phyloP scores from a whole-genome alignment of 2,329 filamentous ascomycete species.

The Alternaria brassicicola region DNA sequence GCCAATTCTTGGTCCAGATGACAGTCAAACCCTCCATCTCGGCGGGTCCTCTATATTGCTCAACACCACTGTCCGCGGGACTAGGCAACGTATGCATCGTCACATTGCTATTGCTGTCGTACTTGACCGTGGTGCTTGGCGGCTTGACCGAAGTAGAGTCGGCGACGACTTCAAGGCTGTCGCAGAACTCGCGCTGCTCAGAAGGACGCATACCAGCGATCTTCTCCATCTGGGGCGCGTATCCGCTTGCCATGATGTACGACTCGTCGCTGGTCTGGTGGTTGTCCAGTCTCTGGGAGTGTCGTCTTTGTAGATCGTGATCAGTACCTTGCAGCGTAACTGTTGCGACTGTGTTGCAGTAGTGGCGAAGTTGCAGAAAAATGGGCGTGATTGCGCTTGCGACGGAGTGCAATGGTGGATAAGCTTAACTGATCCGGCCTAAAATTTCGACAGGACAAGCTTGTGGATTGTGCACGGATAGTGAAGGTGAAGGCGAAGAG shows the following conservation, averaged over 20 bases:
- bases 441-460: no score
- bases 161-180: background rate
- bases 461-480: background rate
- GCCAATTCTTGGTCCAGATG: conserved; percentile 49
- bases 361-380: background rate
- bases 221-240: conserved; percentile 10
- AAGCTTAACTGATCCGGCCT: background rate
- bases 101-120: background rate
- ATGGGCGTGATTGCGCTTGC: background rate
- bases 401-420: background rate
- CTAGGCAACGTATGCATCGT: background rate
- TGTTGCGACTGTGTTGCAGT: background rate
- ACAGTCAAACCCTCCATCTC: conserved; percentile 51
- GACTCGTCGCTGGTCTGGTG: background rate
- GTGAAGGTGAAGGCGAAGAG: conserved; percentile 3
- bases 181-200: conserved; percentile 6
- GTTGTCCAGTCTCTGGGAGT: background rate
- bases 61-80: background rate
- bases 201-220: conserved; percentile 4
- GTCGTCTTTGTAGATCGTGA: background rate
- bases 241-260: conserved; percentile 10
- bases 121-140: background rate
- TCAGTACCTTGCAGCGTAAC: background rate
- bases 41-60: conserved; percentile 28
- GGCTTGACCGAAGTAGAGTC: background rate